phyloP scores from a whole-genome alignment of 441 rosid species.

The Omphalea diandra region DNA sequence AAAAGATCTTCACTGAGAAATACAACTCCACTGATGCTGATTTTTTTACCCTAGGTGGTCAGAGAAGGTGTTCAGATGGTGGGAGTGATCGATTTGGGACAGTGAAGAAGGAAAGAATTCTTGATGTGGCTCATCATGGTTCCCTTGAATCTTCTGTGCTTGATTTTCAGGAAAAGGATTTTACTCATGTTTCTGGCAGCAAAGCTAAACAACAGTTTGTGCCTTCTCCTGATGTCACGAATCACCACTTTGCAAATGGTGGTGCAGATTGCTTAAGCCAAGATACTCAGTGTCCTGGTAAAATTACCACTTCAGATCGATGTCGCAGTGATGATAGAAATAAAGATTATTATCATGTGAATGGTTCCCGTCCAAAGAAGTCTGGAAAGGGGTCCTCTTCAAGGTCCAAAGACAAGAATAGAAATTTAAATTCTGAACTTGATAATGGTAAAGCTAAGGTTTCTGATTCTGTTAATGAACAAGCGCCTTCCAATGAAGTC shows the following conservation, averaged over 20 bases:
- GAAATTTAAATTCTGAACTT: slow-evolving; percentile 45
- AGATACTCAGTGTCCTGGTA: slow-evolving; percentile 35
- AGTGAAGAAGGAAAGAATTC: slow-evolving; percentile 40
- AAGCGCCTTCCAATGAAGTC: slow-evolving; percentile 34
- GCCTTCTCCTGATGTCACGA: slow-evolving; percentile 44
- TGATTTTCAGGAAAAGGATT: slow-evolving; percentile 51
- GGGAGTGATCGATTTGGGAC: slow-evolving; percentile 60
- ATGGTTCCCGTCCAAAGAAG: slow-evolving; percentile 45
- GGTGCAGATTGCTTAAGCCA: slow-evolving; percentile 44
- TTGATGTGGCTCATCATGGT: slow-evolving; percentile 37
- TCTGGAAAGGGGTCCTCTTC: slow-evolving; percentile 68
- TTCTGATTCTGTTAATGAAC: slow-evolving; percentile 30
- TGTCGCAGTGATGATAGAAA: slow-evolving; percentile 42
- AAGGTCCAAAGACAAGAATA: slow-evolving; percentile 59
- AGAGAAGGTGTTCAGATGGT: slow-evolving; percentile 52
- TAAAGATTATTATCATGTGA: slow-evolving; percentile 41
- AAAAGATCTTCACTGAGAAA: slow-evolving; percentile 41
- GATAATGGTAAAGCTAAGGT: slow-evolving; percentile 28
- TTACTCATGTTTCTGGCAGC: slow-evolving; percentile 32
- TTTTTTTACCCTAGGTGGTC: slow-evolving; percentile 40
- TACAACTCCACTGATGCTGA: slow-evolving; percentile 47
- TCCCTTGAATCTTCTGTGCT: slow-evolving; percentile 49
- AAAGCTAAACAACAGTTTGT: slow-evolving; percentile 46
- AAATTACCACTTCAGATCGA: slow-evolving; percentile 34
- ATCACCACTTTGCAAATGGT: slow-evolving; percentile 38